These are phyloP conservation scores for Calcarisporium arbuscula DNA, from an alignment of 2,329 filamentous ascomycete genomes.

Conservation along the genomic window DNA sequence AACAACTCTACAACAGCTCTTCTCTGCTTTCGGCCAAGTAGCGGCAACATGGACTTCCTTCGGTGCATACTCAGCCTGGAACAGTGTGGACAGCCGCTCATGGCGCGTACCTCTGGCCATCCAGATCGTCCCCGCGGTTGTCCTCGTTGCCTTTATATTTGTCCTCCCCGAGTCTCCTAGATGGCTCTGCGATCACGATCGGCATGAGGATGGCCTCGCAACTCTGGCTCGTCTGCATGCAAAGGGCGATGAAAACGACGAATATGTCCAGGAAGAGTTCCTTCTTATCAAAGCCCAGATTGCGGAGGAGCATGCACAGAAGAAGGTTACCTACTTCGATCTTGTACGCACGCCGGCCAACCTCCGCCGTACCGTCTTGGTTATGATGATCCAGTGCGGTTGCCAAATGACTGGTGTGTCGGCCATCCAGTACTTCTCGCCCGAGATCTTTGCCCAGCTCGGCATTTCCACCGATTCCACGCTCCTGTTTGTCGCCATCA, in stretches of 20 bases:
- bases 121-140: constrained; percentile 5
- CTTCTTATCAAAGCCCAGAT: constrained; percentile 3
- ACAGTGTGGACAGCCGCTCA: constrained; percentile 1
- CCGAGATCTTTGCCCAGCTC: no score
- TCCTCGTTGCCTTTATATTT: constrained; percentile 5
- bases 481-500: no score
- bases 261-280: constrained; percentile 6
- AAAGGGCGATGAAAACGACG: constrained; percentile 4
- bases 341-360: no score
- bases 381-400: not conserved
- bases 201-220: constrained; percentile 1
- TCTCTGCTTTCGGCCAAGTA: no score
- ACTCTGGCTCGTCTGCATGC: constrained; percentile 6
- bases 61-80: not conserved
- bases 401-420: no score
- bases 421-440: no score
- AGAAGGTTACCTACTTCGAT: constrained; percentile 2
- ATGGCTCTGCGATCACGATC: constrained; percentile 7
- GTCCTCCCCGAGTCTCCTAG: constrained; percentile 6
- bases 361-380: not conserved
- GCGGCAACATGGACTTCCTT: no score
- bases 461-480: no score
- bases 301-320: not conserved
- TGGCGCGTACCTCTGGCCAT: constrained; percentile 7
- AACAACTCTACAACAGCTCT: no score